phyloP scores from a whole-genome alignment of 257 asterid genomes.

The Leonotis leonurus region DNA sequence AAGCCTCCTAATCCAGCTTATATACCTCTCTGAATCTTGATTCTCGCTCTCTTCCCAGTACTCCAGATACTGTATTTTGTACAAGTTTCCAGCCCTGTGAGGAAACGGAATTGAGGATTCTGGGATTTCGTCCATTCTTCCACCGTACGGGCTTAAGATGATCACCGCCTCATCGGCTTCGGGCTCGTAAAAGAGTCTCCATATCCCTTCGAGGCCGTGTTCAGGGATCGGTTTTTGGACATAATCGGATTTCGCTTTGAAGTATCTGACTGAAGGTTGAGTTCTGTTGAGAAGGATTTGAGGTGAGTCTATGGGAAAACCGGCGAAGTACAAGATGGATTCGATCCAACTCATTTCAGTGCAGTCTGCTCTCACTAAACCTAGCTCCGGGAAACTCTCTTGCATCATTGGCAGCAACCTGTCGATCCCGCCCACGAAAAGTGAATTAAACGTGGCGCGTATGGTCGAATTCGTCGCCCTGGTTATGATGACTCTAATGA shows the following conservation, averaged over 20 bases:
- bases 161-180: neutral
- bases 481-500: neutral
- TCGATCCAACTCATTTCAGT: slow-evolving; percentile 8
- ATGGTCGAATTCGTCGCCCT: neutral
- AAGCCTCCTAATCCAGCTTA: slow-evolving; percentile 2
- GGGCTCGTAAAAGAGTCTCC: neutral
- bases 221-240: slow-evolving; percentile 6
- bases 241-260: slow-evolving; percentile 5
- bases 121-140: slow-evolving; percentile 12
- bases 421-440: neutral
- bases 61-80: neutral
- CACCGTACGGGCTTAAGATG: slow-evolving; percentile 2
- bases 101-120: slow-evolving; percentile 5
- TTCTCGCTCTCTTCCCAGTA: neutral
- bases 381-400: slow-evolving; percentile 5
- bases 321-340: neutral
- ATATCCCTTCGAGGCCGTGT: neutral
- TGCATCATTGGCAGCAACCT: neutral
- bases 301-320: neutral
- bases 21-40: neutral
- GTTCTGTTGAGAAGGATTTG: slow-evolving; percentile 1
- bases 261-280: neutral
- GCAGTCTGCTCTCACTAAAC: slow-evolving; percentile 5
- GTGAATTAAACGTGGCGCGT: neutral
- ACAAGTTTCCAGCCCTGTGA: slow-evolving; percentile 7